Evolutionary conservation across 306 rosid species (phyloP).

Genomic region (Carpinus viminea): DNA sequence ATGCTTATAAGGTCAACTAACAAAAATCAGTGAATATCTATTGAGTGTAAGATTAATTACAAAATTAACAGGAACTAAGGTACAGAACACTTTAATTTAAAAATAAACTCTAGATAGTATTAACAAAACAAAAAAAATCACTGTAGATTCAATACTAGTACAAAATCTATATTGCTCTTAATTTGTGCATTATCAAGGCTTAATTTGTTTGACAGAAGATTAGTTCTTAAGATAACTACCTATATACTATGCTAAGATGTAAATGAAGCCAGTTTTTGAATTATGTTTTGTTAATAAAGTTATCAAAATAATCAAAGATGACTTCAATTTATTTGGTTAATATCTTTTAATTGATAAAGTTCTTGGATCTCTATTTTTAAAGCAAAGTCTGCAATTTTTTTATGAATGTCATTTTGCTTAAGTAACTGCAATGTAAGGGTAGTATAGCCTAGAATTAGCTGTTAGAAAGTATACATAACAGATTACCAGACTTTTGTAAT

Average conservation of each 20-base stretch:
- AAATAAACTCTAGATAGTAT: too few species aligned
- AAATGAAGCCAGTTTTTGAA: constrained; percentile 3
- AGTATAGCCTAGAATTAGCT: too few species aligned
- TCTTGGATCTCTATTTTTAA: background rate
- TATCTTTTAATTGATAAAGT: background rate
- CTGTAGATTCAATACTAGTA: background rate
- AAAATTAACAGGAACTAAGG: background rate
- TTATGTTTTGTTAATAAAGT: background rate
- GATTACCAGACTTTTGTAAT: too few species aligned
- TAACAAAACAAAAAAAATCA: background rate
- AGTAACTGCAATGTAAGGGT: too few species aligned
- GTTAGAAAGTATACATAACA: too few species aligned
- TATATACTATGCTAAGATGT: background rate
- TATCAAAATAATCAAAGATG: background rate
- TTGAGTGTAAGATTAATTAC: background rate
- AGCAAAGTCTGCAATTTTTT: background rate
- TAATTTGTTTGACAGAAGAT: background rate
- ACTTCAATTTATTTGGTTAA: background rate
- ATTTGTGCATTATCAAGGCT: background rate
- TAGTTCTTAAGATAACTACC: background rate
- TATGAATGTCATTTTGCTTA: too few species aligned
- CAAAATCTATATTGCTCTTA: background rate
- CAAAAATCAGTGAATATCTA: background rate
- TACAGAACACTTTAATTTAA: background rate
- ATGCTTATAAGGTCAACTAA: constrained; percentile 12